Evolutionary conservation across 2,329 filamentous ascomycete species (phyloP), one percentile per base, ranked within the genome.

Genomic region (Claviceps monticola): DNA sequence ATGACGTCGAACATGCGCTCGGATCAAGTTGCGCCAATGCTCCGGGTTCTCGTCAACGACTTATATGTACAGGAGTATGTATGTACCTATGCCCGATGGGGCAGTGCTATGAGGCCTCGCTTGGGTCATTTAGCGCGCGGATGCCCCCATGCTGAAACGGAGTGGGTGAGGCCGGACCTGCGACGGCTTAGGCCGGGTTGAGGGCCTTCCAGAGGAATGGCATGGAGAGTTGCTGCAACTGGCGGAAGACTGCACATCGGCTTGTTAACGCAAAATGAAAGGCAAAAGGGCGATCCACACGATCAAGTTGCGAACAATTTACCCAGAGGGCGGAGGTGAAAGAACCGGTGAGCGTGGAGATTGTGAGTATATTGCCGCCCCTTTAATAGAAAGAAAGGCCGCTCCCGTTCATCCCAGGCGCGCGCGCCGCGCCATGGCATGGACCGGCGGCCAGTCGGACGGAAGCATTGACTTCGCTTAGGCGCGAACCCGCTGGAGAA

Each of bases 151-250:
- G 26, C 17, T 11, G n/a, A 46, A 46, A 19, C 9, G 26, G n/a
- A 46, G 29, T 36, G 45, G 29, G n/a, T 13, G 29, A 36, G 34
- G n/a, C 5, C 45, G 34, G 37, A 21, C 39, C 43, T 43, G 52
- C 48, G 44, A 52, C 38, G 41, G 43, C 36, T 49, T 54, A 43
- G 39, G 53, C 50, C 29, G 29, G 29, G 9, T 4, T 34, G 29
- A 34, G 9, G 36, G n/a, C 26, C 21, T 37, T 44, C 43, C n/a
- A 21, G 23, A 43, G 11, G 26, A 34, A 16, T 44, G 7, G 17
- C 17, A 11, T 44, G 21, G 13, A 7, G 48, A 11, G 26, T 49
- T 21, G 19, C 11, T 1, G 11, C 16, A 21, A 41, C 13, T 5
- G 37, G 46, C 26, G n/a, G 29, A 23, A 21, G 14, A 19, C 23